Conservation (phyloP, 352 stramenopile genomes). For the Hyaloperonospora arabidopsidis region DNA sequence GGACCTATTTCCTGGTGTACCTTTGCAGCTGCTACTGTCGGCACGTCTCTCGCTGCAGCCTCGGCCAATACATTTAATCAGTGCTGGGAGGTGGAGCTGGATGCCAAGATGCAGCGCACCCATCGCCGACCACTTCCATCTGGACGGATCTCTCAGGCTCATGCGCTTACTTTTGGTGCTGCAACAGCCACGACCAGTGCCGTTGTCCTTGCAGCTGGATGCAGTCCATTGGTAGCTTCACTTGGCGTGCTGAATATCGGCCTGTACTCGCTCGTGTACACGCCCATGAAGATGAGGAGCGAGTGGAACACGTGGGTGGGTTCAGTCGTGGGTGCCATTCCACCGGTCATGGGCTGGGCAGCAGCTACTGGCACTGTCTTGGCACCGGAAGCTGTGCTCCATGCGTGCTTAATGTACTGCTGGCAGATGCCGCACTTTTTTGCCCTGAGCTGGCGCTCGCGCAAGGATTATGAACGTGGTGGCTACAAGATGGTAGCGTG, state of each 20-base stretch:
- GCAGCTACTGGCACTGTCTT: slow-evolving; percentile 87
- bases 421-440: slow-evolving; percentile 99
- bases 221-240: slow-evolving; percentile 91
- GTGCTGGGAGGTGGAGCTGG: slow-evolving; percentile 91
- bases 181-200: slow-evolving; percentile 85
- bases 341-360: slow-evolving; percentile 97
- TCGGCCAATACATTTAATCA: slow-evolving; percentile 98
- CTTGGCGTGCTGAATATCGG: slow-evolving; percentile 97
- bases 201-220: slow-evolving; percentile 84
- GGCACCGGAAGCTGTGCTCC: slow-evolving; percentile 62
- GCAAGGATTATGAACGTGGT: slow-evolving; percentile 86
- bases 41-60: slow-evolving; percentile 91
- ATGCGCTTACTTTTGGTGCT: slow-evolving; percentile 80
- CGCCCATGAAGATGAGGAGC: slow-evolving; percentile 93
- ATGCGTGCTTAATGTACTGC: slow-evolving; percentile 89
- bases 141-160: slow-evolving; percentile 61
- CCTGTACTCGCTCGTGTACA: slow-evolving; percentile 98
- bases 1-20: slow-evolving; percentile 86
- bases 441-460: slow-evolving; percentile 94
- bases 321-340: slow-evolving; percentile 96
- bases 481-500: slow-evolving; percentile 95
- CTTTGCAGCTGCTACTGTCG: slow-evolving; percentile 86
- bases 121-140: slow-evolving; percentile 89
- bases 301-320: slow-evolving; percentile 98
- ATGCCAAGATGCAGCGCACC: slow-evolving; percentile 96